Conservation (phyloP, 768 basidiomycete species). For the Cyclocybe cylindracea region DNA sequence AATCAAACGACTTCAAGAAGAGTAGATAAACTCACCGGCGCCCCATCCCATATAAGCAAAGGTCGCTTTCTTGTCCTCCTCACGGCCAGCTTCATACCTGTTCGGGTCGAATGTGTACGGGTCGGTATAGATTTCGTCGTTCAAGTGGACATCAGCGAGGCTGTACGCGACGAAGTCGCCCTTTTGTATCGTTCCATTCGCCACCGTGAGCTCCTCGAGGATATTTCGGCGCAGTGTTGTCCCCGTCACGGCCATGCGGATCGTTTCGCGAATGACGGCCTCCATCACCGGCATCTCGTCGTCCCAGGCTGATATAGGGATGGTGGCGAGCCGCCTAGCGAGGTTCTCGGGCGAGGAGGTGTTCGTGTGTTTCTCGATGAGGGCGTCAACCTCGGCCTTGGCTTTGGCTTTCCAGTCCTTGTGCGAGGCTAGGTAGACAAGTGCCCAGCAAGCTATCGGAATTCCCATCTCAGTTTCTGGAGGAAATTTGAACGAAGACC, state of each 20-base stretch:
- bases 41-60: constrained; percentile 42
- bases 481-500: neutral
- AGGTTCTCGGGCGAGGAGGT: constrained; percentile 26
- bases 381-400: constrained; percentile 27
- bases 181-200: constrained; percentile 23
- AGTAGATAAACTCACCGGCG: constrained; percentile 26
- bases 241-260: constrained; percentile 30
- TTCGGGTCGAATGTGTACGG: constrained; percentile 38
- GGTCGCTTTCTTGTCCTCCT: constrained; percentile 34
- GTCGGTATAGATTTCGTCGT: constrained; percentile 35
- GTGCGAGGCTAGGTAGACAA: constrained; percentile 34
- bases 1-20: neutral
- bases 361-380: constrained; percentile 31
- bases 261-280: constrained; percentile 39
- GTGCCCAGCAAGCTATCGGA: constrained; percentile 36
- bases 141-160: constrained; percentile 33
- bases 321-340: constrained; percentile 32
- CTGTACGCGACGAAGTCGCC: constrained; percentile 39
- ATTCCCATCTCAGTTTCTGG: neutral
- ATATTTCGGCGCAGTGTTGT: constrained; percentile 38
- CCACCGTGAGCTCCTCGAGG: constrained; percentile 26
- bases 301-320: constrained; percentile 42
- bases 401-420: constrained; percentile 37
- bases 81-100: constrained; percentile 29
- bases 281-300: constrained; percentile 40